Base-by-base conservation (phyloP, 2,329 filamentous ascomycete species). In the Dothideomycetes sp. region DNA sequence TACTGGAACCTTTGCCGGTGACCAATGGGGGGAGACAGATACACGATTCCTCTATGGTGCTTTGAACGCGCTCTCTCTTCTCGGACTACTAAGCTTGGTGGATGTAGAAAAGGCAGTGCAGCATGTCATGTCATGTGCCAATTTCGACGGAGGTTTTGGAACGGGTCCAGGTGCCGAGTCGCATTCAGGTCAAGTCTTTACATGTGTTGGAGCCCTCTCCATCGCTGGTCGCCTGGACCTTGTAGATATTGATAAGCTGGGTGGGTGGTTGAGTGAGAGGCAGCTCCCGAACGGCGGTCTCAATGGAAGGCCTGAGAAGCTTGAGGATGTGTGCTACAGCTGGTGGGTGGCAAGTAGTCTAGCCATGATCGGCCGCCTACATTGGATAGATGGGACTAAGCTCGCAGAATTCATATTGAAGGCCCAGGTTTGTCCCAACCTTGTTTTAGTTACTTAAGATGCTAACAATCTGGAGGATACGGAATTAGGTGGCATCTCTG, bases 291-390 rank as follows among this genome's bases (percentile, higher is more conserved):
- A 80, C 35, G 91, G 91, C 19, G 91, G 91, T 0, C 66, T 98
- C 37, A 98, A 98, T 57, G 91, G 91, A 3, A 75, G 91, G 36
- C 91, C 91, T 1, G 91, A 96, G 64, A 98, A 98, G 68, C 66
- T 84, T 46, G 89, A 94, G 58, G 91, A 98, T 59, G 89, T 94
- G 11, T 98, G 91, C 65, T 98, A 98, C 64, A 94, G 86, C 59
- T 98, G 91, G 91, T 98, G 91, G 91, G 91, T 96, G 33, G 67
- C 89, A 55, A 89, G 84, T 56, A 94, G 88, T 58, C 66, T 98
- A 49, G 81, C 83, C 34, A 95, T 96, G 72, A 84, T 98, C 49
- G 79, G 74, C 39, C 79, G 81, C 40, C 72, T 87, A 38, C 84
- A 95, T 59, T 98, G 91, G 91, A 93, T 98, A 56, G 85, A 98